phyloP scores from a whole-genome alignment of 768 basidiomycete genomes.

The Sistotremastrum suecicum region DNA sequence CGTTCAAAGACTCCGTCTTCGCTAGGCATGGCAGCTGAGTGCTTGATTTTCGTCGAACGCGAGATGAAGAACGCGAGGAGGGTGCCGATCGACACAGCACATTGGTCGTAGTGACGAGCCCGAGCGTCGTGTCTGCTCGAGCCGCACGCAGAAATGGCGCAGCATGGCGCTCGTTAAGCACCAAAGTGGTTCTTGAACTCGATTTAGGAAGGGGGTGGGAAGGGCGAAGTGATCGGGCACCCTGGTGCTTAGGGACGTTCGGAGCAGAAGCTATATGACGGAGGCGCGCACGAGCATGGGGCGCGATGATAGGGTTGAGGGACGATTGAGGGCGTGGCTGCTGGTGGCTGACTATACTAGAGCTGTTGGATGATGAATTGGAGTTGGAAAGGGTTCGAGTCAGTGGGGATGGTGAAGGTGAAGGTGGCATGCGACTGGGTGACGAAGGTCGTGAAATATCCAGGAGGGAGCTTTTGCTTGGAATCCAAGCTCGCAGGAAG shows the following conservation, averaged over 20 bases:
- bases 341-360: slow-evolving; percentile 7
- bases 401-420: slow-evolving; percentile 6
- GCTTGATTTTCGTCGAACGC: slow-evolving; percentile 13
- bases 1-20: slow-evolving; percentile 45
- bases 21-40: slow-evolving; percentile 45
- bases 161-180: slow-evolving; percentile 9
- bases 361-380: slow-evolving; percentile 1
- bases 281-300: slow-evolving; percentile 50
- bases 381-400: neutral
- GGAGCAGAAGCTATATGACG: slow-evolving; percentile 61
- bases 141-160: slow-evolving; percentile 20
- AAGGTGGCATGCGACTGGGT: slow-evolving; percentile 9
- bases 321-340: slow-evolving; percentile 7
- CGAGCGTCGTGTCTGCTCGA: slow-evolving; percentile 17
- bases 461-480: no score
- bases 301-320: slow-evolving; percentile 13
- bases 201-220: slow-evolving; percentile 24
- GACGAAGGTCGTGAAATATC: slow-evolving; percentile 10
- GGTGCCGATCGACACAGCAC: slow-evolving; percentile 64
- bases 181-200: slow-evolving; percentile 16
- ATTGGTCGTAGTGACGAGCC: slow-evolving; percentile 33
- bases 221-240: neutral
- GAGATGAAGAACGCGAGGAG: slow-evolving; percentile 43
- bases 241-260: slow-evolving; percentile 19
- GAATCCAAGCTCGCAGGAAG: slow-evolving; percentile 1